A percentile compares a stretch with the other conserved stretches of the same genome.
Evolutionary conservation across 352 stramenopile genomes (phyloP).

Genomic region (Aphanomyces astaci): DNA sequence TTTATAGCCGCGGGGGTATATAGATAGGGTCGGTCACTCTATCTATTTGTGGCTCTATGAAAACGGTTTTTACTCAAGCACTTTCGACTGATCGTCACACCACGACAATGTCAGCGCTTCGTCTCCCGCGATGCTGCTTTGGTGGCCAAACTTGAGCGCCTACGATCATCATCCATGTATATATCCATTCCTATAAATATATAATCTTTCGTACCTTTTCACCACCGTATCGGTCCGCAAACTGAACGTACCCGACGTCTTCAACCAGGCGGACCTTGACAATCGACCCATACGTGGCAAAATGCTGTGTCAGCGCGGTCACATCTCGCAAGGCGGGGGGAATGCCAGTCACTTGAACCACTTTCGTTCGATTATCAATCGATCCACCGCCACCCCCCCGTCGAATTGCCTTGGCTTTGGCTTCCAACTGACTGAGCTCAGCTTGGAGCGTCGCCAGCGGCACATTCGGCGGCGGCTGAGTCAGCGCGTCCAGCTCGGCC

Average conservation of each 20-base stretch:
- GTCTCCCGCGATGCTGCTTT: background rate
- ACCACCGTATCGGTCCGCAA: slow-evolving; percentile 66
- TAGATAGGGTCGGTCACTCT: too few species aligned
- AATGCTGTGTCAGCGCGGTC: slow-evolving; percentile 76
- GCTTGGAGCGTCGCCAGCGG: slow-evolving; percentile 6
- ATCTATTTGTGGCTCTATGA: too few species aligned
- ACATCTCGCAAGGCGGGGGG: slow-evolving; percentile 65
- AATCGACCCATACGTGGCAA: slow-evolving; percentile 76
- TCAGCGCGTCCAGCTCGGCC: slow-evolving; percentile 54
- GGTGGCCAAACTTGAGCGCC: slow-evolving; percentile 19
- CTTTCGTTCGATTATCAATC: slow-evolving; percentile 79
- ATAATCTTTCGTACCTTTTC: slow-evolving; percentile 39
- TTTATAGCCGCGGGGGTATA: too few species aligned
- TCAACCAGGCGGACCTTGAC: slow-evolving; percentile 65
- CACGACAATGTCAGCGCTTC: slow-evolving; percentile 8
- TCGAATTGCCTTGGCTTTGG: slow-evolving; percentile 22
- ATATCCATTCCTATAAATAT: too few species aligned
- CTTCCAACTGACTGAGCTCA: slow-evolving; percentile 27
- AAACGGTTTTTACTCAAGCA: too few species aligned
- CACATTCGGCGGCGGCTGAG: slow-evolving; percentile 23
- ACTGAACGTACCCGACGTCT: slow-evolving; percentile 68
- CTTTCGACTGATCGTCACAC: slow-evolving; percentile 5
- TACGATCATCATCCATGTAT: background rate
- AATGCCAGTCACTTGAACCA: slow-evolving; percentile 68
- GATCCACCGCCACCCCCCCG: slow-evolving; percentile 33